Base-by-base conservation (phyloP, 768 basidiomycete species). In the Dictyophora rubrovolvata region DNA sequence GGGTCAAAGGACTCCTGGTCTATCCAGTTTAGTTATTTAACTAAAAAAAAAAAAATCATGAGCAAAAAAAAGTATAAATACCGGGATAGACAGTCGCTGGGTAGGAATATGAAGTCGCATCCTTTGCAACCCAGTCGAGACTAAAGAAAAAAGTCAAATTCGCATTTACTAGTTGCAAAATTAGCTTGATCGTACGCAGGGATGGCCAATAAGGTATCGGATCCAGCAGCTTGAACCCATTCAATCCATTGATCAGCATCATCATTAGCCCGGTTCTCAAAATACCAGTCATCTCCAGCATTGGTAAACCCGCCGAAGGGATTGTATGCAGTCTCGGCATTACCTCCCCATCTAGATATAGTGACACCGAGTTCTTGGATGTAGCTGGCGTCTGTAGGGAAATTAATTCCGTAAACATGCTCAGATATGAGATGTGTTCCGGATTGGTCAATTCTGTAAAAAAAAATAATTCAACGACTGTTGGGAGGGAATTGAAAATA, bases 121-220 rank as follows among this genome's bases (percentile, higher is more conserved):
- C 80, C 60, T 81, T 81, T 1, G 80, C 68, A 2, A 81, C 80
- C 80, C 80, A 81, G 62, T 80, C 80, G 34, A 81, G 72, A 17
- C 79, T 81, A 56, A 17, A 42, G n/a, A 55, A 33, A 14, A 21
- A 1, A 20, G 23, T 53, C 33, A 42, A 48, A 3, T 28, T 28
- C n/a, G n/a, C n/a, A n/a, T n/a, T 28, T 28, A 3, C 7, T 28
- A 28, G 2, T 7, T 28, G 28, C 7, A 7, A 28, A 28, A 3
- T 28, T 28, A 28, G 7, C 7, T 28, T 2, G 17, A 14, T 69
- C 79, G 56, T 66, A 80, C 79, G 79, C 75, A 61, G 80, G 80
- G 46, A 82, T 66, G 2, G 79, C 78, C 51, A 82, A 48, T 60
- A 80, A 63, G 8, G 70, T 69, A 21, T 71, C 65, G 34, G 75